Base-by-base conservation (phyloP, 441 rosid genomes). In the Daphne laureola region DNA sequence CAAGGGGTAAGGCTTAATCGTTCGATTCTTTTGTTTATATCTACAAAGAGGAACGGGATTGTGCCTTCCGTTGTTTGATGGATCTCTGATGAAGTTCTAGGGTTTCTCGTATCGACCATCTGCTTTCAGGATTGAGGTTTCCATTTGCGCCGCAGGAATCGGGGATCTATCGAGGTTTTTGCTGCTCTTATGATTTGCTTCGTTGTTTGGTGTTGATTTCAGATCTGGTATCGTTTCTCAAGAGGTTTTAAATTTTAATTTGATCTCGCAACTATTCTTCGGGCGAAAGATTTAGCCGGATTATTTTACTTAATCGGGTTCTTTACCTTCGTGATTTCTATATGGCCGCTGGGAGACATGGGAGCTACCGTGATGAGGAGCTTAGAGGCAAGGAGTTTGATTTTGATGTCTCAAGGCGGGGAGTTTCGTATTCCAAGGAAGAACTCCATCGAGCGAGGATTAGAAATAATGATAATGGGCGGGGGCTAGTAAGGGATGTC, bases 271-370 rank as follows among this genome's bases (percentile, higher is more conserved):
- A 26, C 59, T 46, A 42, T 46, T 46, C 26, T 21, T 17, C 58
- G 41, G 12, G 61, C 46, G 54, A 59, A 40, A 16, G 31, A 17
- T 27, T 54, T 2, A 41, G 59, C 51, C 58, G 38, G 8, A 25
- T 25, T 7, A 16, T 65, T 35, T 43, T 49, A 49, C 51, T 42
- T 51, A 54, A 48, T 68, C 65, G 71, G 67, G 43, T 64, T 64
- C 15, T 45, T 42, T 49, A 42, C 60, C 51, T 58, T 63, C 5
- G 15, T 23, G 9, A 42, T 48, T 49, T 43, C 56, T 71, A 23
- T 54, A 93, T 93, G 98, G 92, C 97, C 26, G 81, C 91, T 66
- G 91, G 96, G 78, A 85, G 83, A 67, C 85, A 77, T 74, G 84
- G 84, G 46, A 84, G 81, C 44, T 85, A 80, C 59, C 72, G 79